These are phyloP conservation scores for Pichiaceae sp. DNA, from an alignment of 1,139 yeast genomes.

Conservation along the genomic window DNA sequence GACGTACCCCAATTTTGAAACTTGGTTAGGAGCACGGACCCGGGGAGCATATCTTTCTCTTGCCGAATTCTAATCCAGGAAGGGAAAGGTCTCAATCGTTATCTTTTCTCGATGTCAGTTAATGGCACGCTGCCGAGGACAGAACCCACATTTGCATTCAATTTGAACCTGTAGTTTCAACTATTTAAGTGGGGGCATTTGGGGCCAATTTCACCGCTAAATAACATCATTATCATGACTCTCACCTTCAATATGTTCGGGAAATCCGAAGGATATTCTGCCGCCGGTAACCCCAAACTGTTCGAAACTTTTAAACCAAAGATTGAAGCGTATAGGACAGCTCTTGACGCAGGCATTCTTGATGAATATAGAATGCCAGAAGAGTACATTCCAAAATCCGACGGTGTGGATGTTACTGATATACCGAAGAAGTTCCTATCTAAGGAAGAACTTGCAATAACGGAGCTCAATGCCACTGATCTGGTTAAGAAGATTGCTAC, in stretches of 20 bases:
- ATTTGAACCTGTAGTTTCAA: no score
- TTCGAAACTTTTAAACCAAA: slow-evolving; percentile 11
- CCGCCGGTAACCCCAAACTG: slow-evolving; percentile 9
- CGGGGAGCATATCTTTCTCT: no score
- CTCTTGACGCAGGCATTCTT: slow-evolving; percentile 8
- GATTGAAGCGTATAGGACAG: slow-evolving; percentile 10
- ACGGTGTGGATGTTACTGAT: slow-evolving; percentile 22
- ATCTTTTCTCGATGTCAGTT: no score
- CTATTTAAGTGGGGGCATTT: not conserved
- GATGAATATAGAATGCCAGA: slow-evolving; percentile 8
- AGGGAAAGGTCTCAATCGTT: no score
- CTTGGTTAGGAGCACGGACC: no score
- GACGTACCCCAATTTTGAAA: no score
- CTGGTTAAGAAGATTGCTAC: slow-evolving; percentile 28
- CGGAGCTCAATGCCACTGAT: slow-evolving; percentile 26
- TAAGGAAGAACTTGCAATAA: slow-evolving; percentile 25
- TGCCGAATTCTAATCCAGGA: no score
- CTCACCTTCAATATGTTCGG: not conserved
- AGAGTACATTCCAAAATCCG: slow-evolving; percentile 5
- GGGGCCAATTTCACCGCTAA: not conserved
- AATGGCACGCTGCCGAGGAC: no score
- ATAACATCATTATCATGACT: not conserved
- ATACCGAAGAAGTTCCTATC: slow-evolving; percentile 25
- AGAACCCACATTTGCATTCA: no score
- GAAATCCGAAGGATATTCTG: not conserved